These are phyloP conservation scores for Fusarium humuli DNA, from an alignment of 2,329 filamentous ascomycete species.

Conservation along the genomic window DNA sequence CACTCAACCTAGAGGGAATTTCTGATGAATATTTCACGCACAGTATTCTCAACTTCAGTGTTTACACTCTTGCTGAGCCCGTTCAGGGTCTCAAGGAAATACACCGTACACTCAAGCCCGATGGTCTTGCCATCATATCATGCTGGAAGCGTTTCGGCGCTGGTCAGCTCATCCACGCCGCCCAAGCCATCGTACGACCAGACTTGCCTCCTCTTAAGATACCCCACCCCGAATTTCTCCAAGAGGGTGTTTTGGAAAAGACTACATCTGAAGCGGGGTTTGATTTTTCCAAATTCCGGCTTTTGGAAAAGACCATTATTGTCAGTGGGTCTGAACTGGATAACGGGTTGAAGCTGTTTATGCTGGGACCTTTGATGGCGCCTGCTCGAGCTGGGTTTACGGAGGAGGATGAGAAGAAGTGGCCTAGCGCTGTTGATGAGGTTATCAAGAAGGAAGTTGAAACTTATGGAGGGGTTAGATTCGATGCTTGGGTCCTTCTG, in stretches of 20 bases:
- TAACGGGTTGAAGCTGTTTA: slow-evolving; percentile 40
- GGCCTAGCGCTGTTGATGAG: slow-evolving; percentile 39
- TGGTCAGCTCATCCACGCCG: slow-evolving; percentile 43
- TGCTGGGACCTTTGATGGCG: slow-evolving; percentile 35
- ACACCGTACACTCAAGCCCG: slow-evolving; percentile 46
- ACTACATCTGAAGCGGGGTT: slow-evolving; percentile 43
- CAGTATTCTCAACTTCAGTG: slow-evolving; percentile 48
- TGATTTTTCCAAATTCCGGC: slow-evolving; percentile 15
- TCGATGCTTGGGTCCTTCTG: slow-evolving; percentile 43
- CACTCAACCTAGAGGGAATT: slow-evolving; percentile 37
- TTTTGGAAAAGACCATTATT: slow-evolving; percentile 12
- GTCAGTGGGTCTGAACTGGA: slow-evolving; percentile 33
- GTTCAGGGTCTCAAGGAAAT: slow-evolving; percentile 45
- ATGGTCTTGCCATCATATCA: slow-evolving; percentile 45
- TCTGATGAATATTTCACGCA: slow-evolving; percentile 41
- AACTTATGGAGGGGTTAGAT: slow-evolving; percentile 38
- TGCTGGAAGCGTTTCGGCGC: slow-evolving; percentile 45
- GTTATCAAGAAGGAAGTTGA: slow-evolving; percentile 37
- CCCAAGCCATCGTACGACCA: slow-evolving; percentile 45
- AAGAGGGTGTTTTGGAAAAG: slow-evolving; percentile 41
- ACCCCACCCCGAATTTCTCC: slow-evolving; percentile 44
- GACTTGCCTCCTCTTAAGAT: slow-evolving; percentile 45
- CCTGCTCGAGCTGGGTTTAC: slow-evolving; percentile 40
- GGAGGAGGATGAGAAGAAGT: slow-evolving; percentile 38
- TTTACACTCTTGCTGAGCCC: slow-evolving; percentile 46